Evolutionary conservation across 1,284 basidiomycete species (phyloP).

Genomic region (Melampsora larici-populina): DNA sequence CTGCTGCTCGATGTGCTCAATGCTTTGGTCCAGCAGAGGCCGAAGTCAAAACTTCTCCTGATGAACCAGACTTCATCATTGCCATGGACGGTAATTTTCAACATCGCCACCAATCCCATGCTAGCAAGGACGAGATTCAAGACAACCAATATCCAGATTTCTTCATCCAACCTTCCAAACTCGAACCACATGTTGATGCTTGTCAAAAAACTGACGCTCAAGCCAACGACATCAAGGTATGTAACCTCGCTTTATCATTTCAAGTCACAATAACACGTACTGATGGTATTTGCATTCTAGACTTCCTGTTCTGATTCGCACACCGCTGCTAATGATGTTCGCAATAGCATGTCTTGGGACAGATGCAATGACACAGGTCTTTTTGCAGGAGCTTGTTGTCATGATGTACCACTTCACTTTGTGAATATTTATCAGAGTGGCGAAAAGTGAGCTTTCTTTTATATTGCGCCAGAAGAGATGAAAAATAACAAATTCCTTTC

Average conservation of each 20-base stretch:
- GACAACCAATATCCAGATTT: not conserved
- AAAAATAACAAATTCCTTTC: no score
- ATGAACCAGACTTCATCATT: not conserved
- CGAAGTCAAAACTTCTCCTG: not conserved
- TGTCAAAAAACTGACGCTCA: not conserved
- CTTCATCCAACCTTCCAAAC: not conserved
- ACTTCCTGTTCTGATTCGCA: not conserved
- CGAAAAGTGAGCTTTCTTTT: no score
- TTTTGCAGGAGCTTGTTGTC: no score
- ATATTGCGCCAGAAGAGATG: not conserved
- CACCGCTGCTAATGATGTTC: not conserved
- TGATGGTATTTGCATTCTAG: not conserved
- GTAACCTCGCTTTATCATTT: not conserved
- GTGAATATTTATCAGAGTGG: no score
- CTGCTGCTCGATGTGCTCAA: not conserved
- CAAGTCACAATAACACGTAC: not conserved
- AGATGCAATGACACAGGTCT: no score
- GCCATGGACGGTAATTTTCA: no score
- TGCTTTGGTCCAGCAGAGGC: not conserved
- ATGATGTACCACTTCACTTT: no score
- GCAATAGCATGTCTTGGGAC: no score
- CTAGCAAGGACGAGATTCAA: not conserved
- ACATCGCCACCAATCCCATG: not conserved
- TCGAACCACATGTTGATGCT: not conserved
- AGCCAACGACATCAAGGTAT: not conserved